Base-by-base conservation (phyloP, 2,329 filamentous ascomycete species). In the Penicillium sp. region DNA sequence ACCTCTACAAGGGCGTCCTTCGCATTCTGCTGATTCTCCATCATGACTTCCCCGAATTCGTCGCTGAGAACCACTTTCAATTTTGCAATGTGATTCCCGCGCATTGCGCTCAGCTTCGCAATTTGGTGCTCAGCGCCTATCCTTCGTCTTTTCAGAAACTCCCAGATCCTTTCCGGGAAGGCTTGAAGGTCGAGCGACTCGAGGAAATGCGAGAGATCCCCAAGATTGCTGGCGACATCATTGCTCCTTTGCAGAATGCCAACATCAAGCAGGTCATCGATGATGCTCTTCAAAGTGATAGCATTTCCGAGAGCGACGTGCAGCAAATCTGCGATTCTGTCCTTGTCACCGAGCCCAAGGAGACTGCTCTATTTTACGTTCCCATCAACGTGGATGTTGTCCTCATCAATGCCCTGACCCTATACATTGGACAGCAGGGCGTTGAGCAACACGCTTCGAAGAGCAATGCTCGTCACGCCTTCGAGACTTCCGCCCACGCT, bases 21-120 rank as follows among this genome's bases (percentile, higher is more conserved):
- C 90, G 94, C 63, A 80, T 96, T 50, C 73, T 97, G 46, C 74
- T 95, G 32, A 80, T 95, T 45, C 74, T 98, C 45, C 88, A 95
- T 58, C 93, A 97, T 64, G 93, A 98, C 67, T 97, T 89, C 69
- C 87, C 91, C 0, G 90, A 96, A 48, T 98, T 95, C 68, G 73
- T 98, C 37, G 86, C 88, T 5, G 88, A 90, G 59, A 89, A 95
- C 66, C 88, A 95, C 64, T 82, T 88, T 57, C 81, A 83, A 57
- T 81, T 98, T 45, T 90, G 85, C 71, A 84, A 86, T 58, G 83
- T 82, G 61, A 85, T 97, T 49, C 88, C 90, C 1, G 81, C 83
- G 43, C 86, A 93, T 62, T 93, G 88, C 69, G 84, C 85, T 12
- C 93, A 97, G 68, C 76, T 96, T 45, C 83, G 90, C 56, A 96